Evolutionary conservation across 1,139 yeast species (phyloP).

Genomic region (Taphrina pruni): DNA sequence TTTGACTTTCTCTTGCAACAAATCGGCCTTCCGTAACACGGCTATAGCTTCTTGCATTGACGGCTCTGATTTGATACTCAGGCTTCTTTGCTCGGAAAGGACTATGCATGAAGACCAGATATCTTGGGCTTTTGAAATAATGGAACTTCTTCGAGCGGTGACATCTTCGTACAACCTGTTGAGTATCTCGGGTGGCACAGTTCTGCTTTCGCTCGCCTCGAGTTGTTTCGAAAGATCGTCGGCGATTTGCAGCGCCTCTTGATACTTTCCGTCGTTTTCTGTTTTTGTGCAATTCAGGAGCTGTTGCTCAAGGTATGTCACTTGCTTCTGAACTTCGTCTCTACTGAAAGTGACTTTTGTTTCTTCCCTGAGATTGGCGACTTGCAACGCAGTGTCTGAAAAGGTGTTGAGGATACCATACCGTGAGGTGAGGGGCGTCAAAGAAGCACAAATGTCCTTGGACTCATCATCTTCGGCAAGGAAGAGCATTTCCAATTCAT

Average conservation of each 20-base stretch:
- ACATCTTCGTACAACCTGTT: background rate
- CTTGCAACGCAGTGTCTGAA: background rate
- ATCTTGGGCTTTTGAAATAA: background rate
- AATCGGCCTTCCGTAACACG: background rate
- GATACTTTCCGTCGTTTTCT: background rate
- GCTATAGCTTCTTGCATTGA: background rate
- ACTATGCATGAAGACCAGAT: background rate
- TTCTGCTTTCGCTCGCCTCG: background rate
- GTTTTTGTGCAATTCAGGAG: background rate
- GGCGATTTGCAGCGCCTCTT: background rate
- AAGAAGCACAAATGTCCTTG: background rate
- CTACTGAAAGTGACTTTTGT: background rate
- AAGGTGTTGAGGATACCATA: background rate
- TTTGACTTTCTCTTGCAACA: conserved; percentile 1
- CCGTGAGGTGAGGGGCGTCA: background rate
- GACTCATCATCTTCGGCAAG: background rate
- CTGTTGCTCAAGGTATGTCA: background rate
- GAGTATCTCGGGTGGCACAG: background rate
- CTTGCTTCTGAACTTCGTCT: conserved; percentile 2
- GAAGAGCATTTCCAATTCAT: conserved; percentile 1
- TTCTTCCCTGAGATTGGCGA: background rate
- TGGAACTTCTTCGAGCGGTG: background rate
- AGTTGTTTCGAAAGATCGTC: background rate
- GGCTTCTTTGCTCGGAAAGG: background rate
- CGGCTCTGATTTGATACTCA: background rate